Base-by-base conservation (phyloP, 2,329 filamentous ascomycete species). In the Botrytis galanthina region DNA sequence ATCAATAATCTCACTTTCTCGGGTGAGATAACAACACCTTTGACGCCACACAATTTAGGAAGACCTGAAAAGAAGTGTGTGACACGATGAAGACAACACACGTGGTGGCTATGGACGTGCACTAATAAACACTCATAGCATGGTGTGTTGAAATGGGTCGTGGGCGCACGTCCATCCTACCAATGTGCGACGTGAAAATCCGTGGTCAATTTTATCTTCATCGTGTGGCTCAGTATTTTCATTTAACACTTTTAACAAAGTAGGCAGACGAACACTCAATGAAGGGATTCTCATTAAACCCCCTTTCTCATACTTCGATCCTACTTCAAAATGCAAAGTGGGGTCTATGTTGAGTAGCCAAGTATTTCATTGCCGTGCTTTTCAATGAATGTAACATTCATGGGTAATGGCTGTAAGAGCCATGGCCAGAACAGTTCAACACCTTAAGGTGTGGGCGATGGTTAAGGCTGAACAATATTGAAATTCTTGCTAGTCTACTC, bases 401-500 rank as follows among this genome's bases (percentile, higher is more conserved):
- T 69, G 51, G 51, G 39, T 57, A 57, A 57, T 42, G 26, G 9
- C 26, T 35, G 51, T 68, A 26, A 68, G 46, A 29, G 35, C 64
- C 63, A 51, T 68, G 64, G 9, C 46, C 14, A 54, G 46, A 67
- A 29, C 26, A 29, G 37, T 68, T 57, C 48, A 54, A 57, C n/a
- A n/a, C 26, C 22, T 67, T 8, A 39, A 7, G 26, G 20, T 54
- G 66, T 32, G 66, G 48, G n/a, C 22, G 10, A 42, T 42, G 18
- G 66, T 42, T 42, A 32, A 69, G 66, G 66, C 66, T 69, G 70
- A 66, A 54, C 51, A 71, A 44, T 57, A 61, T 69, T 59, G 63
- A 61, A 39, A 61, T 69, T 51, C 42, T 26, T 62, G 54, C 37
- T n/a, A 22, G 44, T 37, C 39, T 61, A 68, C 32, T 68, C 18